These are phyloP conservation scores for Amaranthus palmeri DNA, from an alignment of 148 eudicot species.

Conservation along the genomic window DNA sequence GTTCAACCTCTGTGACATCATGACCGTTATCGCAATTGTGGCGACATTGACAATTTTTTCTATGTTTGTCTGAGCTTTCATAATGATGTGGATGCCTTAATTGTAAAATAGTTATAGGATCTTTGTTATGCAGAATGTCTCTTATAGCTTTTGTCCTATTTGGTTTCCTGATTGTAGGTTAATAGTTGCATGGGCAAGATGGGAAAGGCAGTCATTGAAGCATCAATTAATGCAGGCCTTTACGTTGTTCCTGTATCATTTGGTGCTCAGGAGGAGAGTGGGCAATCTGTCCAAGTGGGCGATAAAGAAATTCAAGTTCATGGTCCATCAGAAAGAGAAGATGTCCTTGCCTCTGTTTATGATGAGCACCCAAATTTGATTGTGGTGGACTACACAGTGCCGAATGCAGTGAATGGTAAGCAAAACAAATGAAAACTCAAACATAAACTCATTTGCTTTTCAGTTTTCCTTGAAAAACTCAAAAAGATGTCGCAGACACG, in stretches of 20 bases:
- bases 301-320: constrained; percentile 66
- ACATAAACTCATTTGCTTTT: no score
- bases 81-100: neutral
- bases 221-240: constrained; percentile 70
- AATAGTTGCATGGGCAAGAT: constrained; percentile 88
- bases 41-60: no score
- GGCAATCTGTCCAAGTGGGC: constrained; percentile 53
- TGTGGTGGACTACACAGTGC: constrained; percentile 88
- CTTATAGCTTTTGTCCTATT: neutral
- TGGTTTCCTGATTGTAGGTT: constrained; percentile 41
- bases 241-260: constrained; percentile 69
- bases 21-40: no score
- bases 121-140: neutral
- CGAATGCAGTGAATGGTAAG: constrained; percentile 82
- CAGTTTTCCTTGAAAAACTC: no score
- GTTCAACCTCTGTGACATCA: no score
- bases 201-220: constrained; percentile 92
- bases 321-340: constrained; percentile 63
- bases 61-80: neutral
- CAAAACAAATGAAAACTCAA: neutral
- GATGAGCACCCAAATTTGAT: constrained; percentile 63
- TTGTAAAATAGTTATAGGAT: neutral
- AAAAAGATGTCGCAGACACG: no score
- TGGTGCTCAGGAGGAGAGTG: constrained; percentile 56
- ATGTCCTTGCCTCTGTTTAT: constrained; percentile 41